Evolutionary conservation across 805 yeast genomes (phyloP).

Genomic region (Saccharomycopsis malanga): DNA sequence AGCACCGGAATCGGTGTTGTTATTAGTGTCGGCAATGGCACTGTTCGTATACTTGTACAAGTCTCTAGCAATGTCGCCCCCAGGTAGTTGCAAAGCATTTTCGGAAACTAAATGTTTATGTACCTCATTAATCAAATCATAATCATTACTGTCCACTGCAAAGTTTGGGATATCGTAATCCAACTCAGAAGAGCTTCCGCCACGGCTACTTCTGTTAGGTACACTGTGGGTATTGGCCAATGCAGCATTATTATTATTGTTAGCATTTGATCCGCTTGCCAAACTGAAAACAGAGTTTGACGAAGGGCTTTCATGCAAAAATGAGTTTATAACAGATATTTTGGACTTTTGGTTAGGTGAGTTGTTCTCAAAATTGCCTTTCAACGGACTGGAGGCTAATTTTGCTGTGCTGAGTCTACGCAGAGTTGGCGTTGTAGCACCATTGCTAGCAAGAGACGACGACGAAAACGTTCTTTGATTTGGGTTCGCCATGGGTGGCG

Average conservation of each 20-base stretch:
- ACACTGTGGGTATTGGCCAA: conserved; percentile 10
- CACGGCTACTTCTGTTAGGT: conserved; percentile 3
- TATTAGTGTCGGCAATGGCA: conserved; percentile 3
- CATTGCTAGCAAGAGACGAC: background rate
- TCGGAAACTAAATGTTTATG: conserved; percentile 24
- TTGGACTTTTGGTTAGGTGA: conserved; percentile 10
- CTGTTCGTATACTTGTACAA: conserved; percentile 26
- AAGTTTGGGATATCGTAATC: conserved; percentile 17
- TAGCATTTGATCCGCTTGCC: conserved; percentile 1
- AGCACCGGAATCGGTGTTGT: background rate
- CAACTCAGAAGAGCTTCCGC: background rate
- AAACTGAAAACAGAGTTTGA: conserved; percentile 18
- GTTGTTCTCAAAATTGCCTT: background rate
- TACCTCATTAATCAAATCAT: conserved; percentile 20
- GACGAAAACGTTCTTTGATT: background rate
- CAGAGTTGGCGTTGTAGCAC: background rate
- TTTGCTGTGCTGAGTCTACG: conserved; percentile 17
- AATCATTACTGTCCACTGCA: conserved; percentile 17
- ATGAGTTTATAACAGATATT: conserved; percentile 14
- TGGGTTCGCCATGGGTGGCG: background rate
- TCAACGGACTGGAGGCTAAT: conserved; percentile 15
- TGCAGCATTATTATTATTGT: background rate
- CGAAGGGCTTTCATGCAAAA: conserved; percentile 19
- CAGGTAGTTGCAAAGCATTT: conserved; percentile 23
- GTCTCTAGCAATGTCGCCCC: conserved; percentile 34